Evolutionary conservation across 768 basidiomycete genomes (phyloP), one percentile per base, ranked within the genome.

Genomic region (Ephemerocybe angulata): DNA sequence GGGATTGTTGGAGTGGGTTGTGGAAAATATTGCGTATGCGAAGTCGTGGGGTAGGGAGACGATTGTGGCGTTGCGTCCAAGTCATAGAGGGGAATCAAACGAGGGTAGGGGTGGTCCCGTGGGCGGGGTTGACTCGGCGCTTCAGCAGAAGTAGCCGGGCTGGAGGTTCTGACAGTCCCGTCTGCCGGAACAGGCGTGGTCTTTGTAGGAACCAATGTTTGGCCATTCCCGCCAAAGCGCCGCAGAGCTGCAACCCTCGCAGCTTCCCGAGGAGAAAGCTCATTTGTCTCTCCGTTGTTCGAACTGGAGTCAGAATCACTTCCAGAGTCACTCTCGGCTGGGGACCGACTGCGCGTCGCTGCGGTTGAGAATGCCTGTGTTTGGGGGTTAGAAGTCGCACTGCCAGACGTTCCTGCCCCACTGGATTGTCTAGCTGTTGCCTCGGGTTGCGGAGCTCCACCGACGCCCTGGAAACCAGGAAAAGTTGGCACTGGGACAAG

Each of bases 401-500:
- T n/a, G 5, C 5, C 15, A 19, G 38, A n/a, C 38, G 15, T 13
- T 6, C 5, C 21, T 19, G 38, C 5, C 7, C 7, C 5, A 7
- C 38, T 19, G 5, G n/a, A 4, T 19, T 41, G 71, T 6, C 62
- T 71, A 49, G 72, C 72, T 29, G 68, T 65, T 38, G 77, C 79
- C 86, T 86, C 88, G 22, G 76, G 78, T 53, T 83, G 83, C 84
- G 85, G 88, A n/a, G 69, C 76, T 19, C 80, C 82, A 31, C 78
- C 79, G 8, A 85, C 86, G 8, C 84, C 86, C 35, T 76, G 73
- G 60, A 88, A 87, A 12, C 87, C 86, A 55, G 73, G 62, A 58
- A 83, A 85, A 28, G 75, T 76, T 1, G 85, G 87, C 4, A 81
- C 69, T 3, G 76, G 76, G 41, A 73, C 76, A 24, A 73, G 70